These are phyloP conservation scores for Erodium maritimum DNA, from an alignment of 345 rosid genomes.

Conservation along the genomic window DNA sequence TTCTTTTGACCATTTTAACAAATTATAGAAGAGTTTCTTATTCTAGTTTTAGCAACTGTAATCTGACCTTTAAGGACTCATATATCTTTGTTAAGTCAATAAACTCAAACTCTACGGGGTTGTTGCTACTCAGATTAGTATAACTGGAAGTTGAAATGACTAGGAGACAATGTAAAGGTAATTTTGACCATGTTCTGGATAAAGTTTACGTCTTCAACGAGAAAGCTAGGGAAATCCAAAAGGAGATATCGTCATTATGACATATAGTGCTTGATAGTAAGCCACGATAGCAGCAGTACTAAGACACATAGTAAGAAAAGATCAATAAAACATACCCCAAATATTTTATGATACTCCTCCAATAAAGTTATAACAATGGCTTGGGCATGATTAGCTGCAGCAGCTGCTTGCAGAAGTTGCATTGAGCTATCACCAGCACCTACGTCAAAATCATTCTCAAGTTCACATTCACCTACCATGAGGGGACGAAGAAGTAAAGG, in stretches of 20 bases:
- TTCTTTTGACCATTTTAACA: neutral
- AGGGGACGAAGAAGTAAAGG: conserved; percentile 98
- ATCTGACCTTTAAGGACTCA: neutral
- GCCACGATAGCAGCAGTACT: conserved; percentile 1
- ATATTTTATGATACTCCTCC: conserved; percentile 76
- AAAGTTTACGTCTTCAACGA: neutral
- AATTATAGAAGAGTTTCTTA: neutral
- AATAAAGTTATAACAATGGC: conserved; percentile 82
- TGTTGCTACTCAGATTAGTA: neutral
- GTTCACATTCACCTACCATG: conserved; percentile 89
- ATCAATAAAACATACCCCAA: conserved; percentile 52
- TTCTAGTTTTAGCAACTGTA: neutral
- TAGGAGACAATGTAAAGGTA: neutral
- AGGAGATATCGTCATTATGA: neutral
- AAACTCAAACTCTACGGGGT: neutral
- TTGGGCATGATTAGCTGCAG: conserved; percentile 99
- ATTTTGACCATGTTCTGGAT: neutral
- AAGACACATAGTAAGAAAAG: conserved; percentile 1
- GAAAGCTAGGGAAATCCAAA: neutral
- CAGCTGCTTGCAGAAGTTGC: conserved; percentile 95
- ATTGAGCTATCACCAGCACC: conserved; percentile 91
- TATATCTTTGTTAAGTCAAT: neutral
- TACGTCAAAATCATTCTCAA: conserved; percentile 79
- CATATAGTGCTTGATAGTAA: conserved; percentile 1
- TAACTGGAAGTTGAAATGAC: neutral